A percentile compares a stretch with the other conserved stretches of the same genome.
phyloP scores from a whole-genome alignment of 192 early-diverging fungal species.

The Gryganskiella cystojenkinii region DNA sequence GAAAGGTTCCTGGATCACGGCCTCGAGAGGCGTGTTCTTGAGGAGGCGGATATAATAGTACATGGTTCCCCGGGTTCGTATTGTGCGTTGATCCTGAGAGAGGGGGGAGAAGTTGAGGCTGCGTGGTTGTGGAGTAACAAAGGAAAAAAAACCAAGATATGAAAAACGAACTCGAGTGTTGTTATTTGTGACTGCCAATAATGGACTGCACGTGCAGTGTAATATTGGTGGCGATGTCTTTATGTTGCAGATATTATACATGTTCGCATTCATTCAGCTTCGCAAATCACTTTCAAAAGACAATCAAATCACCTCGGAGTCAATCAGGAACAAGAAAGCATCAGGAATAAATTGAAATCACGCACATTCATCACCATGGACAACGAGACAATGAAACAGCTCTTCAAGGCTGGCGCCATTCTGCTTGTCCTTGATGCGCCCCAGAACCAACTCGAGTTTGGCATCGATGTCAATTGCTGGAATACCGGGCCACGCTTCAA shows the following conservation, averaged over 20 bases:
- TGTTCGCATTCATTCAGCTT: background rate
- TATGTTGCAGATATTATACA: background rate
- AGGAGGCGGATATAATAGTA: conserved; percentile 51
- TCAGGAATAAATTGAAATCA: background rate
- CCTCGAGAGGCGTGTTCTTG: conserved; percentile 53
- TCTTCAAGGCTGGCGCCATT: conserved; percentile 83
- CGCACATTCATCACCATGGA: conserved; percentile 65
- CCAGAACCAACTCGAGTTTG: conserved; percentile 74
- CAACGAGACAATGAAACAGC: conserved; percentile 78
- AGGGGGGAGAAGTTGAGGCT: background rate
- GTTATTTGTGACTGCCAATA: background rate
- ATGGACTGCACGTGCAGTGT: background rate
- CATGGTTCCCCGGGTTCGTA: conserved; percentile 8
- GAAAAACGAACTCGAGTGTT: background rate
- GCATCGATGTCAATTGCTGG: conserved; percentile 93
- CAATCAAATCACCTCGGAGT: too few species aligned
- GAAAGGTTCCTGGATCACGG: conserved; percentile 54
- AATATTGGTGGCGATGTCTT: background rate
- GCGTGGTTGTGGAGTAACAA: background rate
- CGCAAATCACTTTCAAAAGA: background rate
- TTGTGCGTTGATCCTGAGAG: background rate
- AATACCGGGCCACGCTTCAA: conserved; percentile 89
- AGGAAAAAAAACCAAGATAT: background rate
- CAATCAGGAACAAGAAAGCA: background rate
- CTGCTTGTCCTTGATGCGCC: conserved; percentile 89